Evolutionary conservation across 805 yeast species (phyloP).

Genomic region (Ogataea trehaloabstinens): DNA sequence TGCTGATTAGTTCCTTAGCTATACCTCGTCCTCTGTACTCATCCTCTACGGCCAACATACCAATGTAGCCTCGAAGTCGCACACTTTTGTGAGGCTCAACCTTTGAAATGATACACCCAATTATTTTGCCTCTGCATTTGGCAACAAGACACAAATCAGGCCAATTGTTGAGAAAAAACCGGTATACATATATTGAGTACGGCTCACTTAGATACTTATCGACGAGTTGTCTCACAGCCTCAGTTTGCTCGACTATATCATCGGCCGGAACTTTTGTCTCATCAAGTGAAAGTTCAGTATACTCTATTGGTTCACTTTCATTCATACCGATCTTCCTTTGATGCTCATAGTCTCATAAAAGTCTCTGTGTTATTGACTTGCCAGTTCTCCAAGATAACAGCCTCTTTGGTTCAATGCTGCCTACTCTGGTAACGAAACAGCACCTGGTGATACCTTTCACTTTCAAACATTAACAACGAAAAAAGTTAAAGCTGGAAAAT

Average conservation of each 20-base stretch:
- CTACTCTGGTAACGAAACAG: no score
- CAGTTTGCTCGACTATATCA: conserved; percentile 40
- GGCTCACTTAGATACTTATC: conserved; percentile 85
- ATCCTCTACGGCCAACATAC: conserved; percentile 87
- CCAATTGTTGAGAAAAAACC: conserved; percentile 89
- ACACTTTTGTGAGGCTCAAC: conserved; percentile 72
- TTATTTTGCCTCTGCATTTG: conserved; percentile 39
- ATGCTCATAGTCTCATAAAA: no score
- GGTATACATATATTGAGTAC: conserved; percentile 87
- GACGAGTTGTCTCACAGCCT: conserved; percentile 54
- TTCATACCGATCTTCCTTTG: no score
- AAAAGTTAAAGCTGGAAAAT: no score
- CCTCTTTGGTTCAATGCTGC: no score
- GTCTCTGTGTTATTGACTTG: no score
- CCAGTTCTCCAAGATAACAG: no score
- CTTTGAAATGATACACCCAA: conserved; percentile 88
- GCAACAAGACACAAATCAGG: conserved; percentile 78
- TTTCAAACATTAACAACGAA: no score
- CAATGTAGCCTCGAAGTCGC: conserved; percentile 86
- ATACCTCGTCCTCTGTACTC: conserved; percentile 74
- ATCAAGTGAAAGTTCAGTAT: conserved; percentile 22
- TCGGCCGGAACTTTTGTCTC: conserved; percentile 8
- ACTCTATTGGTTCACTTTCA: conserved; percentile 15
- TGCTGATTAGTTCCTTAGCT: conserved; percentile 67
- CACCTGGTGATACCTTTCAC: no score